Evolutionary conservation across 2,329 filamentous ascomycete species (phyloP).

Genomic region (Ceratocystis papillata): DNA sequence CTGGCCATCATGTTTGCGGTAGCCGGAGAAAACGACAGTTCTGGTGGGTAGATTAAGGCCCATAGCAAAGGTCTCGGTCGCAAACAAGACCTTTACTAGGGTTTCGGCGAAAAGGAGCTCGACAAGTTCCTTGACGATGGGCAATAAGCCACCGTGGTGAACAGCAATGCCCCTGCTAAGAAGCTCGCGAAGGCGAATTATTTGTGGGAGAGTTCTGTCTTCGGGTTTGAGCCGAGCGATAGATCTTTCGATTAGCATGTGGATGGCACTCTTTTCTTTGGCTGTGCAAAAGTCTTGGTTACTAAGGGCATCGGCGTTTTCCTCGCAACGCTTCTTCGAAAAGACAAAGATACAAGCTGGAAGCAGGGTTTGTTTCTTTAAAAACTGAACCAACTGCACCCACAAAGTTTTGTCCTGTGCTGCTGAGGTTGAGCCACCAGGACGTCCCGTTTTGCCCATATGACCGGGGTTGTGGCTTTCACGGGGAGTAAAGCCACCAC

Average conservation of each 20-base stretch:
- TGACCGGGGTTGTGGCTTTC: slow-evolving; percentile 62
- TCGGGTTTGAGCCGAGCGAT: slow-evolving; percentile 83
- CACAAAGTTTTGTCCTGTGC: slow-evolving; percentile 94
- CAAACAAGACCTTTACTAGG: slow-evolving; percentile 91
- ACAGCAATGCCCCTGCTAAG: slow-evolving; percentile 84
- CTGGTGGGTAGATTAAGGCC: slow-evolving; percentile 89
- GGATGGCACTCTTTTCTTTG: slow-evolving; percentile 87
- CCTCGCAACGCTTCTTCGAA: slow-evolving; percentile 93
- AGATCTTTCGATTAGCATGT: slow-evolving; percentile 95
- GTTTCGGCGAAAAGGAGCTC: slow-evolving; percentile 94
- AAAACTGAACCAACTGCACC: slow-evolving; percentile 87
- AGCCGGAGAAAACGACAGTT: slow-evolving; percentile 95
- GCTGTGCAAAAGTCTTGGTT: slow-evolving; percentile 94
- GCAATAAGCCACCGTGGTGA: slow-evolving; percentile 85
- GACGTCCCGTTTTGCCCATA: slow-evolving; percentile 77
- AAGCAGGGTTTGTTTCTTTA: slow-evolving; percentile 75
- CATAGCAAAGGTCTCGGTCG: slow-evolving; percentile 98
- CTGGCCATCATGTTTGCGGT: slow-evolving; percentile 90
- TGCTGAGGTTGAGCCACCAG: slow-evolving; percentile 75
- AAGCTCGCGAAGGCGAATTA: slow-evolving; percentile 74
- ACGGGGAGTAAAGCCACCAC: slow-evolving; percentile 43
- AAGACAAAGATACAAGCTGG: slow-evolving; percentile 97
- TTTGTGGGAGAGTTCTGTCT: slow-evolving; percentile 82
- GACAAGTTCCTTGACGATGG: slow-evolving; percentile 95
- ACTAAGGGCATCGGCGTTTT: slow-evolving; percentile 88